Evolutionary conservation across 2,329 filamentous ascomycete genomes (phyloP), one percentile per base, ranked within the genome.

Genomic region (Ambrosiella cleistominuta): DNA sequence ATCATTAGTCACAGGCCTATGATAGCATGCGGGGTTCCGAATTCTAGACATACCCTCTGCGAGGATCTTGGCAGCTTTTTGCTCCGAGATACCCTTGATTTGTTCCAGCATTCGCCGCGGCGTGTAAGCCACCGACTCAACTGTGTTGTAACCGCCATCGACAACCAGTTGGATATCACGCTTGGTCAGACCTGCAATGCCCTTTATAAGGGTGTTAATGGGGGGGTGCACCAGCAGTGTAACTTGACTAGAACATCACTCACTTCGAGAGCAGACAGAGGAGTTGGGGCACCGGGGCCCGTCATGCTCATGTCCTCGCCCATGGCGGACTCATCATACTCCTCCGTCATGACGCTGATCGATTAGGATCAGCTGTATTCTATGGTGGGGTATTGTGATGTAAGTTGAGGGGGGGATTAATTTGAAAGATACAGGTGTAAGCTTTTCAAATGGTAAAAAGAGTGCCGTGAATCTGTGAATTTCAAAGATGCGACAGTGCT

Each of bases 21-120:
- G n/a, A 38, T 53, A 36, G 7, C 8, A n/a, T 37, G 38, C 44
- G 39, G 15, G 5, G 8, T 35, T 17, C 3, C 9, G 38, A 19
- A 27, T 50, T 7, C 51, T 11, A 57, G 52, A 49, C 71, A 63
- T 69, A 91, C 90, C 90, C 76, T 97, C 93, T 12, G 81, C 82
- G 36, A 98, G 75, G 45, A 98, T 83, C 68, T 97, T 97, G 39
- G 81, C 83, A 1, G 94, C 93, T 69, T 98, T 98, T 67, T 94
- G 86, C 71, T 97, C 91, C 1, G 93, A 98, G 39, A 98, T 95
- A 59, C 93, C 93, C 70, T 97, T 98, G 71, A 98, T 91, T 69
- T 94, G 88, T 70, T 98, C 91, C 15, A 98, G 74, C 59, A 85
- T 75, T 66, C 91, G 81, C 57, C 79, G 86, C 68, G 93, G 81